phyloP scores from a whole-genome alignment of 768 basidiomycete species.

The Boletus rubescentipes region DNA sequence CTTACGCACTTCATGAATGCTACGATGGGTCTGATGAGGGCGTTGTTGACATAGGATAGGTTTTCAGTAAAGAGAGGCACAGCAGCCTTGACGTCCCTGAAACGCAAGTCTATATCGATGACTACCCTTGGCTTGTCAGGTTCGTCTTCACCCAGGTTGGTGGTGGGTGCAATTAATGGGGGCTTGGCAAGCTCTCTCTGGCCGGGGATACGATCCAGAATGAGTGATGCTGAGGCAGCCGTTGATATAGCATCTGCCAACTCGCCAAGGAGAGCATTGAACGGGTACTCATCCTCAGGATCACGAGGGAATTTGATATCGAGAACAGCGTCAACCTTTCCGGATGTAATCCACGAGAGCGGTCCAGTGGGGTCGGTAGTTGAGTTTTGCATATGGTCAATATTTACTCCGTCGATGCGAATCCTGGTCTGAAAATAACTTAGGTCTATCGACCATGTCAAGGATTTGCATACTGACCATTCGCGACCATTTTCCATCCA shows the following conservation, averaged over 20 bases:
- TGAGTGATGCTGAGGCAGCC: conserved; percentile 46
- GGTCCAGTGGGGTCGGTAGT: conserved; percentile 77
- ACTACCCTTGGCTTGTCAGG: conserved; percentile 51
- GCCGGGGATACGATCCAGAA: conserved; percentile 74
- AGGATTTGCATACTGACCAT: conserved; percentile 60
- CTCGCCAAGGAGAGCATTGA: conserved; percentile 85
- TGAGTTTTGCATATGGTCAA: conserved; percentile 90
- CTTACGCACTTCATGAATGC: conserved; percentile 92
- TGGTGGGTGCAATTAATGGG: conserved; percentile 70
- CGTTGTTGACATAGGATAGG: conserved; percentile 88
- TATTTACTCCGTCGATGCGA: conserved; percentile 93
- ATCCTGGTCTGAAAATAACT: conserved; percentile 70
- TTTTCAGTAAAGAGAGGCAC: conserved; percentile 91
- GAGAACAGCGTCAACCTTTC: conserved; percentile 93
- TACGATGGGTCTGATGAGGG: conserved; percentile 91
- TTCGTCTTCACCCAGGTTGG: conserved; percentile 29
- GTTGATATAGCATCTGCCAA: conserved; percentile 87
- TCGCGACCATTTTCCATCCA: conserved; percentile 80
- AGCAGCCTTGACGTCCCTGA: conserved; percentile 92
- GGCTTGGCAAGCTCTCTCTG: conserved; percentile 86
- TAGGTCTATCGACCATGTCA: not conserved
- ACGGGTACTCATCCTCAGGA: conserved; percentile 62
- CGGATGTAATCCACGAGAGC: conserved; percentile 96
- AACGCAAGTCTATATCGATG: conserved; percentile 92
- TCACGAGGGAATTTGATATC: conserved; percentile 97